Percentiles rank a stretch among this genome's conserved stretches.
Conservation (phyloP, 768 basidiomycete species). For the Crucibulum laeve region DNA sequence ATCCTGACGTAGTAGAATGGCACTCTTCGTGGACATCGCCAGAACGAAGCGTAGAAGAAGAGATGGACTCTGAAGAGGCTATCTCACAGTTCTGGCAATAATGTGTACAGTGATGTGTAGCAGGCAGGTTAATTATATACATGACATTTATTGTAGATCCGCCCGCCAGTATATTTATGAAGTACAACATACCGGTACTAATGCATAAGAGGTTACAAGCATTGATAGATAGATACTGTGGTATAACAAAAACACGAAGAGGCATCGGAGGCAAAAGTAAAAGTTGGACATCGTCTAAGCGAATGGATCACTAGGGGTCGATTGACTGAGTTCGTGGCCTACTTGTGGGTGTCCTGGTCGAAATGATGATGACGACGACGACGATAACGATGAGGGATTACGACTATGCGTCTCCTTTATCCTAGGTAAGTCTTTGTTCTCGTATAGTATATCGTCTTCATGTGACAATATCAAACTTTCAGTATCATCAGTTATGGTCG, state of each 20-base stretch:
- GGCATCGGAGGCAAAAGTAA: too few relatives aligned
- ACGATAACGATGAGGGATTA: constrained; percentile 1
- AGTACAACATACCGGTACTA: too few relatives aligned
- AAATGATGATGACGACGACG: background rate
- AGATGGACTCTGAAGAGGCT: constrained; percentile 19
- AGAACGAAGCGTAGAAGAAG: constrained; percentile 11
- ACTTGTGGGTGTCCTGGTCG: background rate
- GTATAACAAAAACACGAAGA: too few relatives aligned
- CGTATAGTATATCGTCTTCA: constrained; percentile 1
- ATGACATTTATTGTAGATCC: too few relatives aligned
- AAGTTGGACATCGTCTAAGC: too few relatives aligned
- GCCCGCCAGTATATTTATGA: too few relatives aligned
- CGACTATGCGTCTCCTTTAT: background rate
- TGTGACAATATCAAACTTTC: constrained; percentile 3
- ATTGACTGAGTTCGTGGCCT: background rate
- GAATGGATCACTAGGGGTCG: background rate
- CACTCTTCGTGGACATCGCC: constrained; percentile 29
- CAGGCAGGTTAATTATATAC: too few relatives aligned
- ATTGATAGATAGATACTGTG: too few relatives aligned
- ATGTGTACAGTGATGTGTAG: background rate
- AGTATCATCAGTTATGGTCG: background rate
- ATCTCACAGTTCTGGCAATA: constrained; percentile 10
- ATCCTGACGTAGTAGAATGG: constrained; percentile 56
- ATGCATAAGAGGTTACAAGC: too few relatives aligned
- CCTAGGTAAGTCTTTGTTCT: too few relatives aligned